Evolutionary conservation across 2,329 filamentous ascomycete genomes (phyloP), one percentile per base, ranked within the genome.

Genomic region (Hirsutella minnesotensis): DNA sequence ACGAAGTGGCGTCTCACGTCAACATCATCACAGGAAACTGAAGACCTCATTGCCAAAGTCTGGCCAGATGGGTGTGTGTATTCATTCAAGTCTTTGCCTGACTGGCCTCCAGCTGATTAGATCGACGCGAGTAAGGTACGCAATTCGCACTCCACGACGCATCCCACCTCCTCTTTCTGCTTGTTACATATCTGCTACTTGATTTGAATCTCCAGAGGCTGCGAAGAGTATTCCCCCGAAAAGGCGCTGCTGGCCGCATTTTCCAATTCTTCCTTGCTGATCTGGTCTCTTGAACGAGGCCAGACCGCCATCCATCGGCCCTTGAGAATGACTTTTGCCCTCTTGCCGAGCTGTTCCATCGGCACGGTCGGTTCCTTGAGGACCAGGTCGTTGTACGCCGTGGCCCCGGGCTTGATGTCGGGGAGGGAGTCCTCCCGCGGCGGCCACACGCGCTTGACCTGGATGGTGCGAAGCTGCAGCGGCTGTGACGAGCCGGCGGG

Each of bases 231-330:
- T 1, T 9, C 9, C 3, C 33, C 33, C 9, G 4, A 9, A 35
- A 35, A 35, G 15, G 34, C 44, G 29, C 34, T 43, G 15, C 37
- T 29, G 29, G 42, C 42, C 24, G 43, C 43, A 13, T 39, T 24
- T 4, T 47, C 44, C 34, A 43, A 38, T 15, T 47, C 48, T 12
- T 44, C 38, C n/a, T 46, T 44, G 20, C 43, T 46, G 13, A 53
- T 33, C 36, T 49, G 51, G 49, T 41, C 45, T 44, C 46, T 49
- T 13, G 45, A 15, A 36, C 47, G 44, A 7, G 51, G 50, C 61
- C 62, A 65, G 12, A 65, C 62, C 15, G 52, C 51, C 49, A 53
- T 56, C 64, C 64, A 67, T 39, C 49, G 45, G 5, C 64, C 64
- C 41, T 53, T 51, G 41, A 58, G 55, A 42, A 52, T 47, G 16